Conservation (phyloP, 2,329 filamentous ascomycete genomes). For the Pyrenophora teres region DNA sequence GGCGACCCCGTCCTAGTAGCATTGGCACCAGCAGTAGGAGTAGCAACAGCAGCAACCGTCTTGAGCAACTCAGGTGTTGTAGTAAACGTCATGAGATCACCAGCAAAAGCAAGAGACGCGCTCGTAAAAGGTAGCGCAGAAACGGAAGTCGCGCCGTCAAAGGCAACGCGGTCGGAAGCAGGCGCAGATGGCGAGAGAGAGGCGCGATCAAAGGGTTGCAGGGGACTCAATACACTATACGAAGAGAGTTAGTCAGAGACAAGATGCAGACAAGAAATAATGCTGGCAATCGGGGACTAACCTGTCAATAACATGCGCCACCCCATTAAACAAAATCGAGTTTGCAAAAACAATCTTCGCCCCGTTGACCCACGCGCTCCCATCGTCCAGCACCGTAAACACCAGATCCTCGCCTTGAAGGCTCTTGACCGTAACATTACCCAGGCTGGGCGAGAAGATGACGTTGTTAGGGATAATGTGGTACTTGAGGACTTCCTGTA, state of each 20-base stretch:
- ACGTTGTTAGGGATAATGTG: conserved; percentile 35
- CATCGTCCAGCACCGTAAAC: conserved; percentile 32
- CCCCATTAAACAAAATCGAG: conserved; percentile 32
- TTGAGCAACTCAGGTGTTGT: conserved; percentile 32
- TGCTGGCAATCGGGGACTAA: conserved; percentile 2
- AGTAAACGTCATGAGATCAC: conserved; percentile 28
- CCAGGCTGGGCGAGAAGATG: conserved; percentile 31
- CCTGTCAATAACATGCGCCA: conserved; percentile 34
- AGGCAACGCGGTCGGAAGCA: conserved; percentile 28
- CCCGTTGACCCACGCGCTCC: conserved; percentile 32
- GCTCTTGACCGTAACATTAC: conserved; percentile 31
- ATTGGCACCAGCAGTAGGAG: conserved; percentile 4
- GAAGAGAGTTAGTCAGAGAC: background rate
- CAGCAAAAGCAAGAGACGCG: conserved; percentile 22
- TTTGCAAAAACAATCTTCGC: conserved; percentile 31
- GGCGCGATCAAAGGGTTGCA: conserved; percentile 24
- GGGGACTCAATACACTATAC: conserved; percentile 20
- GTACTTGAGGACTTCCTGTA: conserved; percentile 32
- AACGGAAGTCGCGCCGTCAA: conserved; percentile 25
- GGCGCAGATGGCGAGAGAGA: conserved; percentile 22
- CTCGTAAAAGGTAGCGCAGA: conserved; percentile 23
- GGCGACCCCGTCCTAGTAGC: conserved; percentile 2
- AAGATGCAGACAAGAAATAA: background rate
- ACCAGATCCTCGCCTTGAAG: conserved; percentile 27
- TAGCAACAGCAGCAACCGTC: conserved; percentile 30